Conservation (phyloP, 306 rosid genomes). For the Quercus agrifolia region DNA sequence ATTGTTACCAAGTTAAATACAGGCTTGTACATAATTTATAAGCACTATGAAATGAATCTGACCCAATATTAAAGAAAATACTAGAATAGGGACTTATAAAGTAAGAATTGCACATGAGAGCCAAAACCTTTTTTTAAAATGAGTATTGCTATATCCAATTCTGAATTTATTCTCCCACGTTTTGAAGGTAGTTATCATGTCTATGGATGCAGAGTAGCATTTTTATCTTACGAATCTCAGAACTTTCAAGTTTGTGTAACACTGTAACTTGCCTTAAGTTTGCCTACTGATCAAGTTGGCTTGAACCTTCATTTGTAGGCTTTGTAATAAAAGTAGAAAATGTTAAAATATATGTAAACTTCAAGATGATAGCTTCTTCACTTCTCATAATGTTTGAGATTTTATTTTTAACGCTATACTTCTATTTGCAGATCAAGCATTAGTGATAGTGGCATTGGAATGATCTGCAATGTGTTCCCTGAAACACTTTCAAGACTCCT, state of each 20-base stretch:
- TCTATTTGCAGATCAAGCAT: slow-evolving; percentile 71
- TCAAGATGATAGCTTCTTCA: slow-evolving; percentile 3
- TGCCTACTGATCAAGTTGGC: not conserved
- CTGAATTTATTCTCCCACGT: not conserved
- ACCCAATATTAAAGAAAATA: not conserved
- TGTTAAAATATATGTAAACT: not conserved
- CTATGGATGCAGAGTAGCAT: not conserved
- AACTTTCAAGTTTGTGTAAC: not conserved
- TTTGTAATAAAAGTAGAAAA: not conserved
- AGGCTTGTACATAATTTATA: too few species aligned
- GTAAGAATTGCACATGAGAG: not conserved
- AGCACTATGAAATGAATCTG: not conserved
- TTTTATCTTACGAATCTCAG: not conserved
- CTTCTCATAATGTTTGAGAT: not conserved
- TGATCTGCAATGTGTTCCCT: slow-evolving; percentile 87
- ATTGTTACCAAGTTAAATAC: not conserved
- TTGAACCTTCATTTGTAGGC: slow-evolving; percentile 1
- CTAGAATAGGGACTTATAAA: not conserved
- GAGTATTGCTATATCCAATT: not conserved
- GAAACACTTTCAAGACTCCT: slow-evolving; percentile 79
- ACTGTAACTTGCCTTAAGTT: not conserved
- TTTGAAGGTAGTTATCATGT: not conserved
- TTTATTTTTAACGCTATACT: slow-evolving; percentile 18
- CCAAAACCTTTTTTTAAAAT: not conserved
- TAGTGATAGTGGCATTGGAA: slow-evolving; percentile 92